Evolutionary conservation across 441 rosid genomes (phyloP).

Genomic region (Erodium texanum): DNA sequence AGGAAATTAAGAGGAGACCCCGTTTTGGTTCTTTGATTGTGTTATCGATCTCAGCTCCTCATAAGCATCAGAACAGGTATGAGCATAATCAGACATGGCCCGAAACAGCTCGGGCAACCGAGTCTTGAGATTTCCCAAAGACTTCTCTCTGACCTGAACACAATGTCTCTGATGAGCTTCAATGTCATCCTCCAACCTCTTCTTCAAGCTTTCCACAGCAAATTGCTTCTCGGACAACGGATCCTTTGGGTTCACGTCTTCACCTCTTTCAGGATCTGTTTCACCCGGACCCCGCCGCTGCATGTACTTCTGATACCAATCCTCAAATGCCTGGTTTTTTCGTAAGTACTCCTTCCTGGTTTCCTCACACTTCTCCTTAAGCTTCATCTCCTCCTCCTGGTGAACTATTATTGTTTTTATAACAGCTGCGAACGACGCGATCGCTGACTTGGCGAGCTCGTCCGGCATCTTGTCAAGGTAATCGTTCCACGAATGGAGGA

Average conservation of each 20-base stretch:
- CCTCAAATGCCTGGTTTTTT: slow-evolving; percentile 48
- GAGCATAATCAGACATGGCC: slow-evolving; percentile 63
- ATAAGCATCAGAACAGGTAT: slow-evolving; percentile 54
- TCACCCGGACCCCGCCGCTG: slow-evolving; percentile 29
- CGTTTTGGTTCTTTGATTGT: slow-evolving; percentile 26
- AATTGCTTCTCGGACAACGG: slow-evolving; percentile 61
- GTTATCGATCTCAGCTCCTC: slow-evolving; percentile 43
- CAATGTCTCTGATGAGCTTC: slow-evolving; percentile 66
- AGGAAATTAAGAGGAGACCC: not conserved
- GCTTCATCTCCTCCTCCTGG: slow-evolving; percentile 59
- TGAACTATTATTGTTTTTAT: slow-evolving; percentile 37
- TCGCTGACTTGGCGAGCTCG: slow-evolving; percentile 55
- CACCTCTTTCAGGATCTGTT: slow-evolving; percentile 34
- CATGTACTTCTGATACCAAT: slow-evolving; percentile 48
- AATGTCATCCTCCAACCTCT: slow-evolving; percentile 59
- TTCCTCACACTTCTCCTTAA: slow-evolving; percentile 50
- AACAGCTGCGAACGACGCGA: slow-evolving; percentile 39
- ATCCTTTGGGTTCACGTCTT: slow-evolving; percentile 42
- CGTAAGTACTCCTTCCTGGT: slow-evolving; percentile 38
- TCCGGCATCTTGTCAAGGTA: slow-evolving; percentile 48
- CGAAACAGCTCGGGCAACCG: slow-evolving; percentile 81
- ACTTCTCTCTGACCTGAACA: slow-evolving; percentile 82
- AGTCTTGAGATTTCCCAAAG: slow-evolving; percentile 62
- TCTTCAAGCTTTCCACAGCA: slow-evolving; percentile 56
- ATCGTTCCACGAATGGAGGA: slow-evolving; percentile 47